Percentiles rank a stretch among this genome's conserved stretches.
Conservation (phyloP, 2,329 filamentous ascomycete genomes). For the Verticillium klebahnii region DNA sequence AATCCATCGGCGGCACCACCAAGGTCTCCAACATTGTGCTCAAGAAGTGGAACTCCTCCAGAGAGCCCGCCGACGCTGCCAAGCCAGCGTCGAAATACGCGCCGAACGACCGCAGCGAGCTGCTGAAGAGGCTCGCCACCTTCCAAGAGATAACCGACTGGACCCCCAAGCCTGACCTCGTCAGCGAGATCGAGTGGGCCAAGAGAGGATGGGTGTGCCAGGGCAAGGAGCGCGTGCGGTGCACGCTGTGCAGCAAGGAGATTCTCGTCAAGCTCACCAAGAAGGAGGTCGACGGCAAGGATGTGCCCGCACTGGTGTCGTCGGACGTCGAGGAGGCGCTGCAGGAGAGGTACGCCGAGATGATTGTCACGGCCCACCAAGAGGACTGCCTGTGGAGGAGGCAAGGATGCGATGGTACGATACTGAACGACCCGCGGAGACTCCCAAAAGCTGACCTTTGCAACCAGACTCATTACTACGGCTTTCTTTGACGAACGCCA, state of each 20-base stretch:
- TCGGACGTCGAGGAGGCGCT: constrained; percentile 66
- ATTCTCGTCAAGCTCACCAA: constrained; percentile 74
- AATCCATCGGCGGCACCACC: constrained; percentile 15
- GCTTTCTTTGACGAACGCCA: constrained; percentile 58
- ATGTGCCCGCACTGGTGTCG: constrained; percentile 47
- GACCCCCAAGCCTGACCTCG: constrained; percentile 82
- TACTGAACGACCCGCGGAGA: background rate
- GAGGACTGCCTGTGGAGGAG: constrained; percentile 83
- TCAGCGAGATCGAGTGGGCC: constrained; percentile 92
- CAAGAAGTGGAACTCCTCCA: constrained; percentile 31
- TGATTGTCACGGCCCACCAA: constrained; percentile 71
- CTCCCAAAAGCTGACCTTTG: constrained; percentile 7
- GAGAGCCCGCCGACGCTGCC: constrained; percentile 15
- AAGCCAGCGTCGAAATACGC: constrained; percentile 64
- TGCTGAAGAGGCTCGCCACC: constrained; percentile 75
- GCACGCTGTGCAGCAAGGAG: constrained; percentile 79
- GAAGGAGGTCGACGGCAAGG: constrained; percentile 51
- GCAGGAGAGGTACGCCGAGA: constrained; percentile 68
- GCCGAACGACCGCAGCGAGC: constrained; percentile 78
- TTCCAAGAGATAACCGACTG: constrained; percentile 90
- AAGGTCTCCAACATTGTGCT: constrained; percentile 36
- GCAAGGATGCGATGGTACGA: constrained; percentile 75
- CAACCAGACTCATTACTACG: constrained; percentile 52
- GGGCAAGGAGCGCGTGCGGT: constrained; percentile 77
- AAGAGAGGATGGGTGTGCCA: constrained; percentile 88